Conservation (phyloP, 78 protist genomes). For the Dictyostelium capitatum region DNA sequence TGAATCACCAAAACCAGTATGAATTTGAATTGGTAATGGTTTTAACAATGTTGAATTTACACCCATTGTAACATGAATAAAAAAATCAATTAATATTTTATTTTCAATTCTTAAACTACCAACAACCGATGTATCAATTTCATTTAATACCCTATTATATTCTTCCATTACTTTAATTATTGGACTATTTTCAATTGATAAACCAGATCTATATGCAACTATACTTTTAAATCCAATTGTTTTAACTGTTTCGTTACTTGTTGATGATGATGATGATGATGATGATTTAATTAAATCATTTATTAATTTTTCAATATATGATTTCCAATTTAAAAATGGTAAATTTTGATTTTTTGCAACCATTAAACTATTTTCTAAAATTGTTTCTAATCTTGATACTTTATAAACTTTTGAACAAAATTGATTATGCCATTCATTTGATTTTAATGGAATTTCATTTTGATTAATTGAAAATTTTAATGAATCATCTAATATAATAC, state of each 20-base stretch:
- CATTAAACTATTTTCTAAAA: constrained; percentile 21
- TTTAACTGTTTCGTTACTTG: no score
- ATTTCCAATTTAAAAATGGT: constrained; percentile 20
- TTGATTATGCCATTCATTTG: constrained; percentile 17
- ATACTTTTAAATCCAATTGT: constrained; percentile 50
- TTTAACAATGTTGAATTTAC: not conserved
- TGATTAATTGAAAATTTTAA: not conserved
- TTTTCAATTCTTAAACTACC: constrained; percentile 1
- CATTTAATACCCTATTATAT: not conserved
- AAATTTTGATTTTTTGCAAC: not conserved
- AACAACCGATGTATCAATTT: not conserved
- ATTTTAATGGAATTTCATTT: not conserved
- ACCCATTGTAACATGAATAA: constrained; percentile 49
- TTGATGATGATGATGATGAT: not conserved
- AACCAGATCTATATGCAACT: constrained; percentile 64
- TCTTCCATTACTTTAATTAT: constrained; percentile 5
- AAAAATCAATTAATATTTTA: constrained; percentile 43
- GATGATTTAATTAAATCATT: not conserved
- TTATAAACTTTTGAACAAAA: constrained; percentile 28
- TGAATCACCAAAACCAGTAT: constrained; percentile 72
- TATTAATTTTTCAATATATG: not conserved
- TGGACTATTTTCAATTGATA: not conserved
- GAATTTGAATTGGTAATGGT: constrained; percentile 71
- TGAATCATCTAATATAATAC: constrained; percentile 49
- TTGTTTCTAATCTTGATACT: constrained; percentile 40